Percentiles rank a stretch among this genome's conserved stretches.
These are phyloP conservation scores for Pleurostoma richardsiae DNA, from an alignment of 2,329 filamentous ascomycete genomes.

Conservation along the genomic window DNA sequence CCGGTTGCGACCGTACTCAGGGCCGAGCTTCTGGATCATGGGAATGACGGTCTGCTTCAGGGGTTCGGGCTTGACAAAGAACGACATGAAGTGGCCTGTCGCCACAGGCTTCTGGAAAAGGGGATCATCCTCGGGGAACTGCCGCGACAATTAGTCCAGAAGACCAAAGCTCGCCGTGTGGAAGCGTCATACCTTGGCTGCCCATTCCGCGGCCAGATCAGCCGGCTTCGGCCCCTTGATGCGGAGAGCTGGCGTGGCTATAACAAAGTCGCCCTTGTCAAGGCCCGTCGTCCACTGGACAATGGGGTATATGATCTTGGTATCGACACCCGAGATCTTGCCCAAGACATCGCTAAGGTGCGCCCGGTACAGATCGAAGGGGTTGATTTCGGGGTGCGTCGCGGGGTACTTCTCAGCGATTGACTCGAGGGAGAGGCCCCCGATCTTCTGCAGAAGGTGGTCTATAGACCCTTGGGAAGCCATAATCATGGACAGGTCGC, in stretches of 20 bases:
- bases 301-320: constrained; percentile 66
- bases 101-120: constrained; percentile 65
- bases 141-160: background rate
- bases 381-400: constrained; percentile 65
- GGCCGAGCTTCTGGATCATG: constrained; percentile 57
- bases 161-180: background rate
- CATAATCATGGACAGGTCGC: no score
- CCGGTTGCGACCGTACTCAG: constrained; percentile 60
- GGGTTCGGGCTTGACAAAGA: constrained; percentile 71
- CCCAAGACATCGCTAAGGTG: constrained; percentile 68
- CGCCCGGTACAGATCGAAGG: constrained; percentile 73
- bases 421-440: constrained; percentile 26
- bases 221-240: constrained; percentile 66
- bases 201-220: constrained; percentile 58
- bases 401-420: constrained; percentile 41
- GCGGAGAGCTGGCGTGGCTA: constrained; percentile 75
- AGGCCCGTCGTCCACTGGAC: constrained; percentile 74
- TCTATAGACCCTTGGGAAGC: constrained; percentile 12
- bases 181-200: constrained; percentile 42
- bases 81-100: constrained; percentile 67
- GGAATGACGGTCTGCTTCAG: constrained; percentile 64
- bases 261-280: constrained; percentile 77
- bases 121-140: constrained; percentile 67
- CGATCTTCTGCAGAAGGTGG: constrained; percentile 25
- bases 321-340: constrained; percentile 65